Evolutionary conservation across 129 eudicot species (phyloP), one percentile per base, ranked within the genome.

Genomic region (Flaveria brownii): DNA sequence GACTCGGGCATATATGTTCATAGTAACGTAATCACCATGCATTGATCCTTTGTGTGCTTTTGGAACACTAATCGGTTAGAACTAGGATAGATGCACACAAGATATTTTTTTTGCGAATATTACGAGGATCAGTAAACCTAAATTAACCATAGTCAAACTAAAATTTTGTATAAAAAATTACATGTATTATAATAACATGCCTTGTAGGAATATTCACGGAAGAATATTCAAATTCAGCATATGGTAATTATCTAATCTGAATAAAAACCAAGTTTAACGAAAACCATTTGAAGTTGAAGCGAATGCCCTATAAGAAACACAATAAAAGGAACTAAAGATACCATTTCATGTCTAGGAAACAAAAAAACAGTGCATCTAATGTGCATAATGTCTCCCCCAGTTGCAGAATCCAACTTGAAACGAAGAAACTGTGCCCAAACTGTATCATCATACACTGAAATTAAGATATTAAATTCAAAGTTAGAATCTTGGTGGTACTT

Each of bases 381-480:
- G 68, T 30, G 74, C 75, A 72, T 20, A 79, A 64, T 72, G 73
- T 39, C 36, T 22, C 70, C 76, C 41, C 25, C 14, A 10, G 70
- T 71, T 43, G 51, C 50, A 69, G 23, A 30, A 63, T 47, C 62
- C 49, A 49, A 50, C 51, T 63, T 63, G 50, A 63, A 69, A 69
- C 70, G 51, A 69, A 78, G 56, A 70, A 59, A 60, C 63, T 51
- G 71, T 72, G 73, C 61, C 67, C 70, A 42, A 42, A 77, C 26
- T 54, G 77, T 77, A 46, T 74, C 76, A 66, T 85, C 78, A 80
- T 75, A 81, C 85, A 81, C 89, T 85, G 84, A 74, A 78, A 82
- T 65, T 11, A 66, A 79, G 49, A 66, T 45, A 73, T 33, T 2
- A 11, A 73, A 66, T 25, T 77, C n/a, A 15, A 72, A 52, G 76